Evolutionary conservation across 768 basidiomycete species (phyloP), one percentile per base, ranked within the genome.

Genomic region (Gloeophyllum trabeum): DNA sequence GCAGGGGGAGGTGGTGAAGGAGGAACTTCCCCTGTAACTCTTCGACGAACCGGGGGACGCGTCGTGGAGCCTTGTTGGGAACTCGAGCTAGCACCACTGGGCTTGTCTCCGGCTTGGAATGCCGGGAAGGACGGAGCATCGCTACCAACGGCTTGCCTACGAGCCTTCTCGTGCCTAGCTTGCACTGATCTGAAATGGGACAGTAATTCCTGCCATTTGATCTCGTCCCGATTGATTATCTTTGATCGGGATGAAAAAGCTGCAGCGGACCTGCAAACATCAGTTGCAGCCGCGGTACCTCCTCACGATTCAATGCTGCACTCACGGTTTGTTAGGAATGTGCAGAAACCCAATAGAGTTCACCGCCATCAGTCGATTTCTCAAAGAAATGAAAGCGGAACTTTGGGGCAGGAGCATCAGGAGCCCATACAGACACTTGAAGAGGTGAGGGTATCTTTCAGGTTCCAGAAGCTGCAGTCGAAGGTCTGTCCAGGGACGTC

Each of bases 361-460:
- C 38, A 98, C 92, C 1, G 93, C 91, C 49, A 86, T 93, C 35
- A 99, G 67, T 19, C 96, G 80, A 61, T 96, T 97, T 28, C 93
- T 75, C 19, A 99, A 70, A 1, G 94, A 94, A 6, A 91, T 79
- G 53, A 99, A 99, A 2, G 96, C 96, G 19, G 85, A 84, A 55
- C 92, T 96, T 65, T 99, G 96, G 1, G 96, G 96, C 6, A 99
- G 65, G 42, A 98, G 67, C 96, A 99, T 99, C 45, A 99, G 67
- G 5, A 99, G 68, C 2, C 96, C 96, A 56, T 99, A 99, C 3
- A 99, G 70, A 54, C 93, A 97, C 56, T 99, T 99, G 75, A 92
- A 94, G 21, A 99, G 70, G 63, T 89, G 86, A 0, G 94, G 94
- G 56, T 97, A 83, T 78, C 81, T 79, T 47, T 99, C 96, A 4